phyloP scores from a whole-genome alignment of 768 basidiomycete genomes.

The Phanerochaete carnosa region DNA sequence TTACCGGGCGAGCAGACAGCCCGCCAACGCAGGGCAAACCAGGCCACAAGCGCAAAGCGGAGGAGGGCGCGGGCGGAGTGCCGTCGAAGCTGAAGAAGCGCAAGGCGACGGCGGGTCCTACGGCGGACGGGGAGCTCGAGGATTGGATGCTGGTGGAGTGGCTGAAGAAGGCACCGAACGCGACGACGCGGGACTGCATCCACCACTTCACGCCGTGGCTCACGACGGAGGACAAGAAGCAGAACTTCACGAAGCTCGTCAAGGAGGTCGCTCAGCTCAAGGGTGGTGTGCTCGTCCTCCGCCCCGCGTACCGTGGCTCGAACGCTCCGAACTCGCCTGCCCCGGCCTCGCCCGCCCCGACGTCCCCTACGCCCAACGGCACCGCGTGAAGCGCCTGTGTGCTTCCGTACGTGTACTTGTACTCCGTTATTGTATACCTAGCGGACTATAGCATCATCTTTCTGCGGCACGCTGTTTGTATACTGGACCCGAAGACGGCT shows the following conservation, averaged over 20 bases:
- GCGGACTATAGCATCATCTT: not conserved
- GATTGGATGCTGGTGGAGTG: conserved; percentile 69
- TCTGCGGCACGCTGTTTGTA: no score
- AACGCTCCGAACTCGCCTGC: conserved; percentile 4
- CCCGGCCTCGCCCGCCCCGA: not conserved
- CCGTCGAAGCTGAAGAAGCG: conserved; percentile 54
- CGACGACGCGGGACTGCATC: conserved; percentile 78
- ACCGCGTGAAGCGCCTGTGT: not conserved
- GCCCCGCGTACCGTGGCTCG: conserved; percentile 25
- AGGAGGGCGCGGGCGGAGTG: conserved; percentile 33
- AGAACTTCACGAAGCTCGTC: conserved; percentile 72
- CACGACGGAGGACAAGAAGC: conserved; percentile 65
- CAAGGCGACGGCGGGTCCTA: conserved; percentile 31
- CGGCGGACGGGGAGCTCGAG: conserved; percentile 49
- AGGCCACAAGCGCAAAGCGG: conserved; percentile 60
- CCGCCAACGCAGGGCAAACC: conserved; percentile 31
- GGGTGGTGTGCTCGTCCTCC: conserved; percentile 58
- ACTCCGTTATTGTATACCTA: not conserved
- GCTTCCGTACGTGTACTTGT: not conserved
- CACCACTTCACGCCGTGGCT: conserved; percentile 76
- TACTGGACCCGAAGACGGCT: no score
- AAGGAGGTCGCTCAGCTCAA: conserved; percentile 76
- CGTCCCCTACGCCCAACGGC: not conserved
- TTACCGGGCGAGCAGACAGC: conserved; percentile 22
- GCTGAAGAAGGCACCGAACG: conserved; percentile 64